Evolutionary conservation across 2,329 filamentous ascomycete species (phyloP), one percentile per base, ranked within the genome.

Genomic region (Neurospora sp.): DNA sequence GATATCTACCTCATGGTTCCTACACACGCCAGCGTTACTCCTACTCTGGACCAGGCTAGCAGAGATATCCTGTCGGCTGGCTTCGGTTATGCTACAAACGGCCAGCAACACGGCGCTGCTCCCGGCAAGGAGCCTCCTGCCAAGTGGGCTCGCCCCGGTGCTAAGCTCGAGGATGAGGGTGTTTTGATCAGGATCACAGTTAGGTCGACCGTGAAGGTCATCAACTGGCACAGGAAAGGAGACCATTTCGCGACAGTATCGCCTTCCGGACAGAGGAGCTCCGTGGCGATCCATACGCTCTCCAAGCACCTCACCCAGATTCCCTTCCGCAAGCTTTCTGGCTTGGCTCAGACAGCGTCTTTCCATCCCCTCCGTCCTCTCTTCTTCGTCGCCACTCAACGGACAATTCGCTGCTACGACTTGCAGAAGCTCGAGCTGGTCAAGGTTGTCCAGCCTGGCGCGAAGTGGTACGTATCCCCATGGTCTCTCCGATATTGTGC

Each of bases 311-410:
- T 95, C 66, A 97, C 93, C 2, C 96, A 99, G 80, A 90, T 96
- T 73, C 96, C 96, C 36, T 98, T 99, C 88, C 91, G 92, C 71
- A 86, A 85, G 69, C 80, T 88, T 38, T 89, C 93, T 66, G 92
- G 91, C 66, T 85, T 92, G 69, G 86, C 94, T 1, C 95, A 98
- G 81, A 91, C 91, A 1, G 94, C 93, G 4, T 92, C 94, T 75
- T 99, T 99, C 86, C 96, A 99, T 80, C 96, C 96, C 1, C 92
- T 90, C 52, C 91, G 93, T 74, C 94, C 96, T 0, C 88, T 97
- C 67, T 94, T 99, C 83, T 98, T 98, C 78, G 92, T 99, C 69
- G 96, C 96, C 3, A 98, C 96, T 11, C 93, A 97, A 80, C 92
- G 95, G 75, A 91, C 91, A 70, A 94, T 99, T 77, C 91, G 96